Evolutionary conservation across 768 basidiomycete species (phyloP).

Genomic region (Hericium rajendrae): DNA sequence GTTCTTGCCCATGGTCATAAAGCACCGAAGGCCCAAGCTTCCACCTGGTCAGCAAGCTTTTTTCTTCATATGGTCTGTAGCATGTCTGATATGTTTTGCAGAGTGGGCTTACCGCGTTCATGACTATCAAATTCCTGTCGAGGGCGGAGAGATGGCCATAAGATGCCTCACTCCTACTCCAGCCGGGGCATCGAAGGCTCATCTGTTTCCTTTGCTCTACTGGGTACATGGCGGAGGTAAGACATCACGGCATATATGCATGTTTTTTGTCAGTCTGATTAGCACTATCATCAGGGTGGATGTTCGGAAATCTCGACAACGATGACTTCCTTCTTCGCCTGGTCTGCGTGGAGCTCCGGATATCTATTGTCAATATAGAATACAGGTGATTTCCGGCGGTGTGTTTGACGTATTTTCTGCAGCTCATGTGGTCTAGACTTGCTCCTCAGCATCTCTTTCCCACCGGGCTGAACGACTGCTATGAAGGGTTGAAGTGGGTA

Average conservation of each 20-base stretch:
- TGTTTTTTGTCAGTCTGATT: background rate
- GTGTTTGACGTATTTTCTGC: background rate
- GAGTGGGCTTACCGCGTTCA: conserved; percentile 3
- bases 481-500: conserved; percentile 18
- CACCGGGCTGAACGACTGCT: conserved; percentile 14
- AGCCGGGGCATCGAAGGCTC: background rate
- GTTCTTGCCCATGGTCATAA: background rate
- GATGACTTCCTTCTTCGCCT: conserved; percentile 12
- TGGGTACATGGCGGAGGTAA: conserved; percentile 11
- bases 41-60: background rate
- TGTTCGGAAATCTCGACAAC: conserved; percentile 7
- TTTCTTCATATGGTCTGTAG: background rate
- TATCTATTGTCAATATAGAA: conserved; percentile 5
- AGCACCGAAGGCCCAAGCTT: background rate
- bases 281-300: background rate
- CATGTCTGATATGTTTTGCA: background rate
- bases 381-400: conserved; percentile 1
- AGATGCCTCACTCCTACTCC: conserved; percentile 4
- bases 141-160: conserved; percentile 4
- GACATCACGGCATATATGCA: background rate
- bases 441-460: conserved; percentile 16
- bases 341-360: conserved; percentile 3
- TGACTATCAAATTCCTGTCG: conserved; percentile 7
- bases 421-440: background rate
- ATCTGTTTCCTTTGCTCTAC: conserved; percentile 4